These are phyloP conservation scores for Pelargonium nanum DNA, from an alignment of 345 rosid species.

Conservation along the genomic window DNA sequence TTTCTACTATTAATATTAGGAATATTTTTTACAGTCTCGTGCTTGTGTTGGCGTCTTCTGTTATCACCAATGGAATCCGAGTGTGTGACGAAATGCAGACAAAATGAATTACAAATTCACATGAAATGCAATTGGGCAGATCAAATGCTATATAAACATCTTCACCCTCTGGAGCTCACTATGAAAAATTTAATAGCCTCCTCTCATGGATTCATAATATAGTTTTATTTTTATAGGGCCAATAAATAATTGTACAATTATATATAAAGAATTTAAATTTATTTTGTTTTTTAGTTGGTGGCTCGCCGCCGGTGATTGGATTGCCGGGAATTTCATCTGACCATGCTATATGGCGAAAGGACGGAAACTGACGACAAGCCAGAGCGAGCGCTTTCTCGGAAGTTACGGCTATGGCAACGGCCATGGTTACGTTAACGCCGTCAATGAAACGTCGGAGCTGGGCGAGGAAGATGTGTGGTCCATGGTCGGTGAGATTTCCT, in stretches of 20 bases:
- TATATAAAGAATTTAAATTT: background rate
- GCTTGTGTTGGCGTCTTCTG: background rate
- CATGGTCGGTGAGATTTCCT: constrained; percentile 33
- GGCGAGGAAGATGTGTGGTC: constrained; percentile 87
- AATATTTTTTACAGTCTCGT: background rate
- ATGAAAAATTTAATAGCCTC: constrained; percentile 10
- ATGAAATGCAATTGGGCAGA: constrained; percentile 28
- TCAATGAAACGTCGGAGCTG: constrained; percentile 33
- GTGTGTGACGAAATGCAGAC: constrained; percentile 25
- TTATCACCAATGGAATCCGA: background rate
- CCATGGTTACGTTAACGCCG: constrained; percentile 14
- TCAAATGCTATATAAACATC: constrained; percentile 15
- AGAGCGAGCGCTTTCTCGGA: constrained; percentile 62
- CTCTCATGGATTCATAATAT: constrained; percentile 18
- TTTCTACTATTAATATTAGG: too few relatives aligned
- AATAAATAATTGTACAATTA: too few relatives aligned
- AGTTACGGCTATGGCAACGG: constrained; percentile 23
- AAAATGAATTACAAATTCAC: constrained; percentile 50
- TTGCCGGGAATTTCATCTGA: background rate
- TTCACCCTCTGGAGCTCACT: constrained; percentile 10
- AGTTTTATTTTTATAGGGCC: too few relatives aligned
- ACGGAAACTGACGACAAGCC: constrained; percentile 56
- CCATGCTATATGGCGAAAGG: constrained; percentile 48
- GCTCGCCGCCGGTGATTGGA: background rate
- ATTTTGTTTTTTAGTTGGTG: background rate